phyloP scores from a whole-genome alignment of 331 rosid species.

The Pyracantha coccinea region DNA sequence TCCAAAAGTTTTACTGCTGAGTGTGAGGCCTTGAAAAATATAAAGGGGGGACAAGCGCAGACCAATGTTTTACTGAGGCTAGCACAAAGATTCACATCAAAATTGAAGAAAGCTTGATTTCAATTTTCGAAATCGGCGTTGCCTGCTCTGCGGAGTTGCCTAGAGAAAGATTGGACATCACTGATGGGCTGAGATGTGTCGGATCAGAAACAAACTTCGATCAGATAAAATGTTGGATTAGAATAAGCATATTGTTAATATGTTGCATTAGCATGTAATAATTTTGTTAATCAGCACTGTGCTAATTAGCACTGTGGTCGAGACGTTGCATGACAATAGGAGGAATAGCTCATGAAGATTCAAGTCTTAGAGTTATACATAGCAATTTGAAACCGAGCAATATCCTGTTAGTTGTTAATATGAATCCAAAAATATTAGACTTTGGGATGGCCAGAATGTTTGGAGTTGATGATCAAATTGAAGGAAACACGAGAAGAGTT shows the following conservation, averaged over 20 bases:
- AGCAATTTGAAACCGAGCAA: constrained; percentile 22
- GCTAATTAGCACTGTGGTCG: constrained; percentile 9
- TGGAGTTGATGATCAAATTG: constrained; percentile 16
- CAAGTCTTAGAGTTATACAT: not conserved
- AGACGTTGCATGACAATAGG: constrained; percentile 28
- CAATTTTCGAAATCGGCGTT: not conserved
- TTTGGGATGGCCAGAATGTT: constrained; percentile 67
- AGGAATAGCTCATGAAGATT: constrained; percentile 62
- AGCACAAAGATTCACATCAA: no score
- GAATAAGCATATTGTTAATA: not conserved
- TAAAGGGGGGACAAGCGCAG: not conserved
- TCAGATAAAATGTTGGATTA: not conserved
- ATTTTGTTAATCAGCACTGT: no score
- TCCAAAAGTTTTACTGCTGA: no score
- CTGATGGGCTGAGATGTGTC: not conserved
- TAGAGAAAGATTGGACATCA: not conserved
- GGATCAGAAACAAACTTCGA: not conserved
- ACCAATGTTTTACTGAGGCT: not conserved
- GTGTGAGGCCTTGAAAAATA: not conserved
- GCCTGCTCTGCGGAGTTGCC: not conserved
- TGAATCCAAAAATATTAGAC: constrained; percentile 53
- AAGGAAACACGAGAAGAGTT: no score
- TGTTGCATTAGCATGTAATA: not conserved
- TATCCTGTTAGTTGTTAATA: constrained; percentile 30
- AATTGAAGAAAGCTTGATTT: not conserved